Base-by-base conservation (phyloP, 768 basidiomycete genomes). In the Dentipellis sp. region DNA sequence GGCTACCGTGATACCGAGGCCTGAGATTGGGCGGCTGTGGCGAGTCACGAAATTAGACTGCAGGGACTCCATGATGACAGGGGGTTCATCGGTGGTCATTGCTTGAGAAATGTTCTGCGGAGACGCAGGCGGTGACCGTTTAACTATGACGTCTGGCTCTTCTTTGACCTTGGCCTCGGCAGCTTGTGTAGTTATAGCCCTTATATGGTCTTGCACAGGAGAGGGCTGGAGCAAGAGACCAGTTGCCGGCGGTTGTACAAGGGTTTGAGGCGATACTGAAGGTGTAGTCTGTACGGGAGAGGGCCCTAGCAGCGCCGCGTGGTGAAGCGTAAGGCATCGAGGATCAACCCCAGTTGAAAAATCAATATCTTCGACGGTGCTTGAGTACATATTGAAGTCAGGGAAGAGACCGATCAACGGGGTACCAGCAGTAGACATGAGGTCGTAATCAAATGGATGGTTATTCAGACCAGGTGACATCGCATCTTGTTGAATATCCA, bases 271-370 rank as follows among this genome's bases (percentile, higher is more conserved):
- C 29, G 29, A 29, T 6, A 29, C 6, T 29, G 6, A 29, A 29
- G 29, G 29, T 29, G 29, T 29, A 29, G 29, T 29, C 29, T 29
- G 29, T 6, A 29, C 6, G 29, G 3, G 29, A 17, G n/a, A 6
- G 9, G 42, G 7, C 19, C 19, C n/a, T 14, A 17, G 42, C 9
- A 17, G 11, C 14, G 42, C 14, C 5, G 42, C n/a, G n/a, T 45
- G n/a, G 42, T 17, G n/a, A 45, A 45, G 42, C 56, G 73, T 65
- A 29, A 74, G 69, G 35, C 75, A 71, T 35, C 70, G 58, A 19
- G 78, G 77, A 60, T 78, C 70, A 50, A 79, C 66, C 29, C 72
- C 67, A 5, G 59, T 42, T 4, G 58, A 55, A 34, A 62, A 62
- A 3, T 57, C 36, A 8, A 64, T 61, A 23, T 56, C 56, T 16